A percentile compares a stretch with the other conserved stretches of the same genome.
phyloP scores from a whole-genome alignment of 1,284 basidiomycete species.

The Meripilus lineatus region DNA sequence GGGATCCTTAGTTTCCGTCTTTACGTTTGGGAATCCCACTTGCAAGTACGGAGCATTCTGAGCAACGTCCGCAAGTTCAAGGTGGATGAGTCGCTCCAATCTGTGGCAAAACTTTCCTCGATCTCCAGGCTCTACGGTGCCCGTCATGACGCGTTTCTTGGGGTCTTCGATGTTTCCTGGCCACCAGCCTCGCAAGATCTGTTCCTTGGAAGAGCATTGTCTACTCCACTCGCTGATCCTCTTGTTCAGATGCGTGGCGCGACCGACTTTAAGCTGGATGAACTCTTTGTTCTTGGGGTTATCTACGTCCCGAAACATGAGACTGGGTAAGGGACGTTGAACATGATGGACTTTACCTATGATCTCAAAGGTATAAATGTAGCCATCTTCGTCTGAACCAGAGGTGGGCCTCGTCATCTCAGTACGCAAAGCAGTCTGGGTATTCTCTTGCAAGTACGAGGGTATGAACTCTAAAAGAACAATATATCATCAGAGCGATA shows the following conservation, averaged over 20 bases:
- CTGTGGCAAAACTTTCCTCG: constrained; percentile 43
- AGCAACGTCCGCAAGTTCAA: constrained; percentile 67
- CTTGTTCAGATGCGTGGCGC: constrained; percentile 41
- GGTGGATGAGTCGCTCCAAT: constrained; percentile 66
- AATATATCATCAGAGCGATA: neutral
- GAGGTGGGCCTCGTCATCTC: constrained; percentile 71
- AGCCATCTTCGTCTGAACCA: constrained; percentile 55
- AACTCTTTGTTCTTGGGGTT: constrained; percentile 27
- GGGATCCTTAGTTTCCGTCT: constrained; percentile 7
- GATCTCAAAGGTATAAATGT: constrained; percentile 55
- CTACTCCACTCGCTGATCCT: constrained; percentile 71
- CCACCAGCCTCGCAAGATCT: constrained; percentile 48
- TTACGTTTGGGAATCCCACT: constrained; percentile 38
- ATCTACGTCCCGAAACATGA: too few relatives aligned
- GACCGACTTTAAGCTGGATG: constrained; percentile 48
- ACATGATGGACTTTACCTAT: neutral
- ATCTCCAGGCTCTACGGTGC: constrained; percentile 46
- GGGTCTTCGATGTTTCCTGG: constrained; percentile 36
- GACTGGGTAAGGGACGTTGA: too few relatives aligned
- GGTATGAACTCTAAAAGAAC: constrained; percentile 59
- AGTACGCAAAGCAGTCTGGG: constrained; percentile 54
- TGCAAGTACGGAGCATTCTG: constrained; percentile 55
- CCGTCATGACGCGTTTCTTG: constrained; percentile 35
- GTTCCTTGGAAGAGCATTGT: constrained; percentile 51
- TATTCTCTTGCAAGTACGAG: constrained; percentile 54